Base-by-base conservation (phyloP, 106 monocot genomes). In the Dendrobium catenatum region DNA sequence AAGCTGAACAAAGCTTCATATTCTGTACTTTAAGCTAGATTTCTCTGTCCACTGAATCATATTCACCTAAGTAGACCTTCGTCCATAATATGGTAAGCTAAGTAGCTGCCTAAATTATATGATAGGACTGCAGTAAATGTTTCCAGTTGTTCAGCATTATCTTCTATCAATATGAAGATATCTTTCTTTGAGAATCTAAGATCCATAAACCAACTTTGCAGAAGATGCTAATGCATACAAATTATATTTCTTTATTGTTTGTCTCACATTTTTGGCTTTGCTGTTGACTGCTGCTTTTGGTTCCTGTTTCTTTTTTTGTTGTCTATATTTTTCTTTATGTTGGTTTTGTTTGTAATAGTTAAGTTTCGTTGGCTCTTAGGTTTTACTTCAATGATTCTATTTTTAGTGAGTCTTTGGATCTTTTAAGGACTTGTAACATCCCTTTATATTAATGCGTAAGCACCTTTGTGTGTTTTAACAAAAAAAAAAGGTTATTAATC, bases 1-100 rank as follows among this genome's bases (percentile, higher is more conserved):
- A 86, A 78, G 81, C n/a, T 77, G 82, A 85, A 1, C 54, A 54
- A 74, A 43, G 72, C 29, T 72, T 37, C 29, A 33, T 6, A 11
- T 31, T 11, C 9, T 72, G 72, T 72, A 17, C 37, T 33, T 29
- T 11, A 72, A 33, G 31, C 17, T 33, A 66, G 64, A 66, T 66
- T 66, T 66, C 18, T n/a, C 64, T 66, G 16, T 0, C 6, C 18
- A 72, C 37, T 72, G 72, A 72, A 72, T 33, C 13, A 40, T 33
- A 13, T 72, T 37, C 37, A 37, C 37, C 37, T 37, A 37, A 37
- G 10, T 33, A n/a, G 70, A 70, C 70, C 29, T 16, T 70, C 13
- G n/a, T 31, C 6, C 70, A 29, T 33, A 70, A 22, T 61, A 66
- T 66, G 64, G 58, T n/a, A 58, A 58, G n/a, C 24, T 66, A 66